Base-by-base conservation (phyloP, 352 stramenopile species). In the Phytophthora sp. region DNA sequence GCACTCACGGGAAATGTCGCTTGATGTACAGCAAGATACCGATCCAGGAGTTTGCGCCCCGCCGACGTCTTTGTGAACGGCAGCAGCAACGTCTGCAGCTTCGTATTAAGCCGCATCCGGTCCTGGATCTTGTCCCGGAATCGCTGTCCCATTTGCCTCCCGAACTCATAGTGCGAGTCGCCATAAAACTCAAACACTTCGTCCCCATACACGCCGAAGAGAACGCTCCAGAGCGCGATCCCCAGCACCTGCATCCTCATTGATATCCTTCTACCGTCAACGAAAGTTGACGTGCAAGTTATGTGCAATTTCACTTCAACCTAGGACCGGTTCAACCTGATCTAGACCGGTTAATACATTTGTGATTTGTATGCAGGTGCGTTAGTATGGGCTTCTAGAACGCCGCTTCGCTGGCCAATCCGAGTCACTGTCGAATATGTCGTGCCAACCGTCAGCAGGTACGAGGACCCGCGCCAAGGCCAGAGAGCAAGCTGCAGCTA, bases 151-250 rank as follows among this genome's bases (percentile, higher is more conserved):
- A 93, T 44, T 21, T 72, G 58, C 11, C 63, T 44, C 1, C 84
- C 84, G 58, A 93, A 91, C 21, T 82, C 80, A 20, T 63, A 79
- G 71, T 93, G 84, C 21, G 84, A 93, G 13, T 76, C 63, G n/a
- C 82, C 79, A 21, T 65, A 57, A 58, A 80, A 93, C 29, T 81
- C 57, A 38, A 93, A 89, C 8, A 73, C 51, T 24, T 86, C 68
- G 6, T 88, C 67, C 24, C 65, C 72, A 15, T 56, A 36, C 16
- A 61, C 56, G 42, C 67, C 50, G 6, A 63, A 36, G 0, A 65
- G n/a, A 31, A 20, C 21, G 29, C 24, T 45, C 38, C 51, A 33
- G 21, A 61, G 11, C 31, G 13, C 35, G 0, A 62, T 4, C 49
- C 53, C 12, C 26, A 58, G 1, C n/a, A 41, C 13, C 15, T 24